These are phyloP conservation scores for Tetratostichococcus sp. DNA, from an alignment of 139 green algal genomes.

Conservation along the genomic window DNA sequence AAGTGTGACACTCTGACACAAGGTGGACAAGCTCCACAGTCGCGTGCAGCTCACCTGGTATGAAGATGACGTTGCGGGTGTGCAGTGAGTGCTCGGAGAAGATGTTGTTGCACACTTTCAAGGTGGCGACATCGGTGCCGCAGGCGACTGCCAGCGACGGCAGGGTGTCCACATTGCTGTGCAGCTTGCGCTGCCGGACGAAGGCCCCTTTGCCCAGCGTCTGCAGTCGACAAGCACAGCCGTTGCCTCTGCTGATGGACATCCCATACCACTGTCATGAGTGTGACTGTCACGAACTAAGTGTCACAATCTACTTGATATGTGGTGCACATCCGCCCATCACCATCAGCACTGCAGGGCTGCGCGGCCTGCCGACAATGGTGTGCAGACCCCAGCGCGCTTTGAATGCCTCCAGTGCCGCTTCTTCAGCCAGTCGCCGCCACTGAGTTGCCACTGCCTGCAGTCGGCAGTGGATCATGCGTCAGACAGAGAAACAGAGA, in stretches of 20 bases:
- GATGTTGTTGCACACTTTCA: constrained; percentile 45
- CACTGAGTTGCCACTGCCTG: not conserved
- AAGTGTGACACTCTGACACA: too few species aligned
- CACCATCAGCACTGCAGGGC: not conserved
- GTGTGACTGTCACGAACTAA: too few species aligned
- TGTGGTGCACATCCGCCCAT: not conserved
- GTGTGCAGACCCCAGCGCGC: not conserved
- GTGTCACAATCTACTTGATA: too few species aligned
- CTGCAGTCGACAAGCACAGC: too few species aligned
- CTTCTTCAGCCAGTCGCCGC: not conserved
- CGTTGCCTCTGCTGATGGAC: too few species aligned
- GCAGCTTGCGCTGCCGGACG: not conserved
- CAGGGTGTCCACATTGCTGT: not conserved
- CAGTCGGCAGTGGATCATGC: not conserved
- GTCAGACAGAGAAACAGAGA: too few species aligned
- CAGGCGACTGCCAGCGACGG: not conserved
- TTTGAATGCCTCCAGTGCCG: not conserved
- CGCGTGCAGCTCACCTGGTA: constrained; percentile 30
- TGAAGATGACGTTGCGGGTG: constrained; percentile 28
- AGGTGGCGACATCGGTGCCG: constrained; percentile 10
- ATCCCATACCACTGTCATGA: too few species aligned
- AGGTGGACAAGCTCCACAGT: not conserved
- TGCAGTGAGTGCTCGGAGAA: constrained; percentile 32
- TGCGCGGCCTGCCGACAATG: not conserved
- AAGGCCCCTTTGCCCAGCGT: not conserved